phyloP scores from a whole-genome alignment of 2,329 filamentous ascomycete genomes.

The Aspergillus cejpii region DNA sequence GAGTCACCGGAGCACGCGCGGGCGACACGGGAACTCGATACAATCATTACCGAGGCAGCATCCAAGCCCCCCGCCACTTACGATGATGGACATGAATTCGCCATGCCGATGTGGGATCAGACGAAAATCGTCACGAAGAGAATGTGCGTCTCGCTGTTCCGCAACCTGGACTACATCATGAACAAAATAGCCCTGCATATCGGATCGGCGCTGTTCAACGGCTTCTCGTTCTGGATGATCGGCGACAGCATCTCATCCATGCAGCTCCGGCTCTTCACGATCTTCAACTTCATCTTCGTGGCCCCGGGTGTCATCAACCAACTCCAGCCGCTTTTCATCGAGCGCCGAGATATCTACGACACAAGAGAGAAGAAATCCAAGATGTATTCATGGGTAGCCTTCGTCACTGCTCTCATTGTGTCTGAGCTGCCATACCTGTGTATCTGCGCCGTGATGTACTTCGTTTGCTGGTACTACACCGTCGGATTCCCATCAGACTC shows the following conservation, averaged over 20 bases:
- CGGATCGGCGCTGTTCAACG: slow-evolving; percentile 44
- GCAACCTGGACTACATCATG: slow-evolving; percentile 61
- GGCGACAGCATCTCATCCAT: slow-evolving; percentile 58
- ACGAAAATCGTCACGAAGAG: slow-evolving; percentile 59
- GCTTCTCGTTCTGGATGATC: slow-evolving; percentile 60
- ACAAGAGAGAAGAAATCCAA: slow-evolving; percentile 60
- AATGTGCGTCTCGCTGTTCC: slow-evolving; percentile 58
- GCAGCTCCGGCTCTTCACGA: slow-evolving; percentile 66
- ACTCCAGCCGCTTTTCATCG: slow-evolving; percentile 63
- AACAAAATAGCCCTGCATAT: slow-evolving; percentile 57
- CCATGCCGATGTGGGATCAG: slow-evolving; percentile 57
- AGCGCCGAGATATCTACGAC: slow-evolving; percentile 61
- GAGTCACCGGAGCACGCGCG: slow-evolving; percentile 54
- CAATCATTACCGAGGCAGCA: slow-evolving; percentile 48
- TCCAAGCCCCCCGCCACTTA: slow-evolving; percentile 40
- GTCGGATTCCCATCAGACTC: slow-evolving; percentile 46
- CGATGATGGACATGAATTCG: slow-evolving; percentile 53
- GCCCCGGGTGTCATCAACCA: slow-evolving; percentile 40
- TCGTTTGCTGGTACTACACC: slow-evolving; percentile 65
- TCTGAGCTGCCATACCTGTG: slow-evolving; percentile 63
- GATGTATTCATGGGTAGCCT: slow-evolving; percentile 70
- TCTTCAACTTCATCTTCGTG: slow-evolving; percentile 56
- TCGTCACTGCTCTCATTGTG: slow-evolving; percentile 61
- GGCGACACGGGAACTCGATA: slow-evolving; percentile 57
- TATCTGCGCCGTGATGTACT: slow-evolving; percentile 59